Conservation (phyloP, 106 monocot species). For the Dendrobium nobile region DNA sequence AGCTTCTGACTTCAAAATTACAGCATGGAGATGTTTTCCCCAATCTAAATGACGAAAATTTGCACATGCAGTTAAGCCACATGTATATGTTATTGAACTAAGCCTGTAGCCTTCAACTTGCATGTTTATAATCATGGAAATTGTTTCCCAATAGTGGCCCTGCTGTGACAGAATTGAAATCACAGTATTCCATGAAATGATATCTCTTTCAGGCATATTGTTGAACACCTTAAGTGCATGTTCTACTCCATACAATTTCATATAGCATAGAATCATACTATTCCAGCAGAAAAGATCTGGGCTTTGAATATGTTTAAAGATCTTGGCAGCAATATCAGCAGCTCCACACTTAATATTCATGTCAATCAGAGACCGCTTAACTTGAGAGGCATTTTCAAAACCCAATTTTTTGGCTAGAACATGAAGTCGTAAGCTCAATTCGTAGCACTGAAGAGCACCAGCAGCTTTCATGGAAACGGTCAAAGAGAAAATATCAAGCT, state of each 20-base stretch:
- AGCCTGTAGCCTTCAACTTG: constrained; percentile 28
- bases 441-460: constrained; percentile 22
- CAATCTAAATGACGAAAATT: constrained; percentile 38
- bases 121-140: constrained; percentile 57
- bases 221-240: constrained; percentile 44
- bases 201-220: constrained; percentile 55
- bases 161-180: constrained; percentile 51
- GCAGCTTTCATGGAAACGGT: constrained; percentile 62
- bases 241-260: constrained; percentile 28
- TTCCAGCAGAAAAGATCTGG: constrained; percentile 70
- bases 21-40: constrained; percentile 76
- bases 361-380: constrained; percentile 47
- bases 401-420: constrained; percentile 43
- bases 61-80: constrained; percentile 52
- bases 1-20: constrained; percentile 28
- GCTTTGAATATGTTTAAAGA: constrained; percentile 38
- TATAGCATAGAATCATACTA: constrained; percentile 61
- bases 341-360: constrained; percentile 70
- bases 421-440: constrained; percentile 51
- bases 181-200: constrained; percentile 78
- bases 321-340: constrained; percentile 28
- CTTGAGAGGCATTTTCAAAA: constrained; percentile 26
- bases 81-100: constrained; percentile 56
- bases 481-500: constrained; percentile 41
- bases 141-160: constrained; percentile 28